Base-by-base conservation (phyloP, 2,329 filamentous ascomycete genomes). In the Tothia fuscella region DNA sequence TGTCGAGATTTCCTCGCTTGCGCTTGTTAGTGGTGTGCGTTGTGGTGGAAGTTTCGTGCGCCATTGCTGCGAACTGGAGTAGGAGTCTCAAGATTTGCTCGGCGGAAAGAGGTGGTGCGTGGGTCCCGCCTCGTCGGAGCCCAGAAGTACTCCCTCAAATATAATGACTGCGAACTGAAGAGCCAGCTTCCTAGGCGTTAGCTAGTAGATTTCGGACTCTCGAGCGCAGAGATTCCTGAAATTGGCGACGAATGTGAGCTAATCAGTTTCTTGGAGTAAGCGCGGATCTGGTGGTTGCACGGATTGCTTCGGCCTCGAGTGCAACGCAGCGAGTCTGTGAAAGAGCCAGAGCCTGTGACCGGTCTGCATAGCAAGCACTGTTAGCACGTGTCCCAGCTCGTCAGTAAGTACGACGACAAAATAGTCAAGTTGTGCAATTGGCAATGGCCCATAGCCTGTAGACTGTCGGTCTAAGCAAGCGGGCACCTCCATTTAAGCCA, bases 1-100 rank as follows among this genome's bases (percentile, higher is more conserved):
- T n/a, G 24, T 47, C 45, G n/a, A 31, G 19, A 30, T 6, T 13
- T 16, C 13, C 39, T n/a, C 45, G 45, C 44, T 47, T 47, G 20
- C 45, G 44, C 38, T 47, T 47, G 21, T 40, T 46, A 20, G 25
- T 26, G 7, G 29, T 25, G 24, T 41, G 39, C 21, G 30, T 41
- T 6, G 39, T 34, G 12, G 39, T 41, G 12, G 39, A 37, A 4
- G 35, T 25, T 16, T 37, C 22, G 28, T 37, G 22, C 14, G 35
- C 35, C 35, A 37, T 37, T 17, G 25, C 35, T n/a, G n/a, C n/a
- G n/a, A n/a, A n/a, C n/a, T n/a, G n/a, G n/a, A n/a, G n/a, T n/a
- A n/a, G n/a, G n/a, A n/a, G n/a, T n/a, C n/a, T n/a, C n/a, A n/a
- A n/a, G n/a, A n/a, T n/a, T n/a, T n/a, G n/a, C n/a, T n/a, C n/a